These are phyloP conservation scores for Diaporthe humulicola DNA, from an alignment of 2,329 filamentous ascomycete species.

Conservation along the genomic window DNA sequence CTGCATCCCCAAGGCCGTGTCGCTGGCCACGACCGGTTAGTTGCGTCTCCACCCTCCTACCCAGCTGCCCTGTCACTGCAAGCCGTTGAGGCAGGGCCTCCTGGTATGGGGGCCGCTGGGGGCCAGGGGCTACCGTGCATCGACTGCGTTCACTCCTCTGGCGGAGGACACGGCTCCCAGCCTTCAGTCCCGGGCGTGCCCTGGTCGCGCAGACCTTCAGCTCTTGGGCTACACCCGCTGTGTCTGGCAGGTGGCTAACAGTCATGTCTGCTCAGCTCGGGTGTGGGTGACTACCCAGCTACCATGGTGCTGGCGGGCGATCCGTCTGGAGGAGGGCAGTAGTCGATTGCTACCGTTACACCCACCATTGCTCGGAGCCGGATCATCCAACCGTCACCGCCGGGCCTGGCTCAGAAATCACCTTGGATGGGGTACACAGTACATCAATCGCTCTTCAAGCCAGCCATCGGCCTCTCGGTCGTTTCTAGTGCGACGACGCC, in stretches of 20 bases:
- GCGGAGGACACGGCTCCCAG: background rate
- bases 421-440: background rate
- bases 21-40: slow-evolving; percentile 21
- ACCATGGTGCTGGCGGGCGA: slow-evolving; percentile 2
- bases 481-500: slow-evolving; percentile 16
- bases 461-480: slow-evolving; percentile 16
- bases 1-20: slow-evolving; percentile 23
- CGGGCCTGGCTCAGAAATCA: slow-evolving; percentile 17
- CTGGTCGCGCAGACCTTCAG: slow-evolving; percentile 16
- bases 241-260: slow-evolving; percentile 13
- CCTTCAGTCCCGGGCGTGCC: background rate
- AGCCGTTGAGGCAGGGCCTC: slow-evolving; percentile 1
- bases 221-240: slow-evolving; percentile 16
- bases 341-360: slow-evolving; percentile 33
- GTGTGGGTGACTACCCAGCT: background rate
- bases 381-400: slow-evolving; percentile 31
- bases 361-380: slow-evolving; percentile 26
- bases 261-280: background rate
- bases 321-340: slow-evolving; percentile 19
- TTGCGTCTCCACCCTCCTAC: slow-evolving; percentile 29
- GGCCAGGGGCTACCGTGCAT: background rate
- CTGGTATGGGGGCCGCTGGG: background rate
- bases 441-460: background rate
- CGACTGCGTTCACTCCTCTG: background rate
- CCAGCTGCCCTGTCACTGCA: slow-evolving; percentile 2